Evolutionary conservation across 257 asterid species (phyloP).

Genomic region (Cinchona pubescens): DNA sequence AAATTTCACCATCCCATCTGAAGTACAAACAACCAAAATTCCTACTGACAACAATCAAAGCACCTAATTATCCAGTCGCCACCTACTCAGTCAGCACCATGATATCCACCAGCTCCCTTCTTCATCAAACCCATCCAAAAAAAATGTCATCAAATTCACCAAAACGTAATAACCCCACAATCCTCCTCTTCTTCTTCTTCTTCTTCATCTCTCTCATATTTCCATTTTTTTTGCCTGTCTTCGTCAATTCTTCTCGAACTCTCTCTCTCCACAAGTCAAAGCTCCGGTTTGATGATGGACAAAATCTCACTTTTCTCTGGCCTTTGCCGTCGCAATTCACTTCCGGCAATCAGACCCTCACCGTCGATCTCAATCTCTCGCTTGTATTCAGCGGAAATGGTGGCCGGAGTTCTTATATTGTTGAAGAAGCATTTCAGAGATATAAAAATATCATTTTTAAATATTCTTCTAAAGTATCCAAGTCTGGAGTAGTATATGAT

Average conservation of each 20-base stretch:
- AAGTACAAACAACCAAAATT: neutral
- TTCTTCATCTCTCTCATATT: neutral
- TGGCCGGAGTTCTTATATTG: conserved; percentile 42
- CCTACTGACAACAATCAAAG: neutral
- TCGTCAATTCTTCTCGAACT: conserved; percentile 39
- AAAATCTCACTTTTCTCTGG: conserved; percentile 61
- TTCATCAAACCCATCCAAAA: conserved; percentile 44
- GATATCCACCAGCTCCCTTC: neutral
- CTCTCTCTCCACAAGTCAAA: conserved; percentile 26
- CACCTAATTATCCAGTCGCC: too few species aligned
- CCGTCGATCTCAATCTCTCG: conserved; percentile 68
- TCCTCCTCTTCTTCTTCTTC: conserved; percentile 10
- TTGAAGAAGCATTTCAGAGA: conserved; percentile 64
- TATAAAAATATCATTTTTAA: conserved; percentile 57
- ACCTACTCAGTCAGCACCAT: neutral
- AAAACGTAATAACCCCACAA: neutral
- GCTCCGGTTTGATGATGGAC: conserved; percentile 35
- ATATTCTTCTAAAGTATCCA: conserved; percentile 36
- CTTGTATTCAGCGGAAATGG: conserved; percentile 53
- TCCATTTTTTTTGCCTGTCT: conserved; percentile 4
- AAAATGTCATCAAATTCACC: conserved; percentile 20
- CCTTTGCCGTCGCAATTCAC: conserved; percentile 74
- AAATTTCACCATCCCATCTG: too few species aligned
- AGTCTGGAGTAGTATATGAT: conserved; percentile 43
- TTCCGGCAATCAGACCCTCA: conserved; percentile 68